Base-by-base conservation (phyloP, 306 rosid genomes). In the Hippophae gyantsensis region DNA sequence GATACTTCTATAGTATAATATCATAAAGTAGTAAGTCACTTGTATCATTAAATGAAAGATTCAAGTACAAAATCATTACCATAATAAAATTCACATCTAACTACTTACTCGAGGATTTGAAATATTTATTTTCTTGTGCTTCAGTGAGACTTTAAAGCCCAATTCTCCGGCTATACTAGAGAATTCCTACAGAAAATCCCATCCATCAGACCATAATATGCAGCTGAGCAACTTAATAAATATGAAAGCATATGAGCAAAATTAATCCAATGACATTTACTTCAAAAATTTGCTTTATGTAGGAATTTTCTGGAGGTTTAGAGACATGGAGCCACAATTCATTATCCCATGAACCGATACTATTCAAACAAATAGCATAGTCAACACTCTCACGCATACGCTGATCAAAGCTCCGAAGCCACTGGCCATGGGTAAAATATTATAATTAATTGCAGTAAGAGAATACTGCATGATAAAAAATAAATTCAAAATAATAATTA, bases 41-140 rank as follows among this genome's bases (percentile, higher is more conserved):
- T 2, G 38, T 32, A 32, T 4, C 38, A 32, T 32, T 32, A 32
- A 32, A 32, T 32, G 5, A 4, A 32, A 32, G 38, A 32, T 32
- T 32, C 38, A 2, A 32, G 38, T 32, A 32, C 38, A 32, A 32
- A 32, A 47, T 12, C 14, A 7, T 11, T 13, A 12, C 14, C n/a
- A 13, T 49, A 12, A 18, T 23, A 10, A 32, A 43, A 38, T 69
- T 64, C 63, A 67, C 32, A 64, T 58, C 50, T 64, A 65, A 57
- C 38, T 59, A 75, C 99, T 84, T 83, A 93, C 99, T 86, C 99
- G 85, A 58, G 95, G 77, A 70, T 88, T 93, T 41, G 99, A 93
- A 66, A 93, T 88, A 58, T 93, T 93, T 65, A 93, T 93, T 75
- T 93, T 93, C 99, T 86, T 93, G 82, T 93, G 99, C 86, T 88